Evolutionary conservation across 179 eudicot species (phyloP), one percentile per base, ranked within the genome.

Genomic region (Heliamphora ciliata): DNA sequence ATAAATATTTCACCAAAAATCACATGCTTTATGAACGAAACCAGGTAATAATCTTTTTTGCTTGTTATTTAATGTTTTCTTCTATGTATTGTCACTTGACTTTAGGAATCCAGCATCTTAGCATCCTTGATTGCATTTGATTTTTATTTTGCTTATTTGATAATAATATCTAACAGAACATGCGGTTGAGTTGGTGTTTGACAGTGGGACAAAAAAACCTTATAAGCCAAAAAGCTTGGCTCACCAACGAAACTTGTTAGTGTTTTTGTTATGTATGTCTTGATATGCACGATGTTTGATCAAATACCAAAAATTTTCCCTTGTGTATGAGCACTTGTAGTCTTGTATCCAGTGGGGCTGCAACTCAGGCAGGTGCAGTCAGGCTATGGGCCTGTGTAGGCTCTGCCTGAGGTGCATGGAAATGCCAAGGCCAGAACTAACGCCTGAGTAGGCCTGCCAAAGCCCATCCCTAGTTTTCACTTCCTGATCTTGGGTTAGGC

Each of bases 11-110:
- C 85, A 92, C 98, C 76, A 97, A 94, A 86, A 94, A 94, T 82
- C 97, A 97, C 89, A 92, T 94, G 98, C 97, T 97, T 79, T 97
- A 97, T 85, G 98, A 94, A 84, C 89, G 98, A 59, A 97, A 97
- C 89, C 98, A 93, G 99, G 99, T 94, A 86, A 59, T 55, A 8
- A 50, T 14, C 18, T 48, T 78, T 8, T 46, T 82, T 61, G 14
- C 61, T 47, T 83, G 31, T 50, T 50, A 55, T 81, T 59, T 18
- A 68, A 31, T 31, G 40, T 80, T 61, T 24, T 79, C 2, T 3
- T 4, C 46, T 77, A 1, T 55, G 44, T 6, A 74, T 1, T 51
- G 6, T n/a, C 61, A 3, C 40, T 59, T 47, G 50, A 21, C 70
- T 9, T 75, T 3, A 9, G 48, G 48, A 54, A 8, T 75, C 61